Evolutionary conservation across 1,284 basidiomycete genomes (phyloP).

Genomic region (Moesziomyces parantarcticus): DNA sequence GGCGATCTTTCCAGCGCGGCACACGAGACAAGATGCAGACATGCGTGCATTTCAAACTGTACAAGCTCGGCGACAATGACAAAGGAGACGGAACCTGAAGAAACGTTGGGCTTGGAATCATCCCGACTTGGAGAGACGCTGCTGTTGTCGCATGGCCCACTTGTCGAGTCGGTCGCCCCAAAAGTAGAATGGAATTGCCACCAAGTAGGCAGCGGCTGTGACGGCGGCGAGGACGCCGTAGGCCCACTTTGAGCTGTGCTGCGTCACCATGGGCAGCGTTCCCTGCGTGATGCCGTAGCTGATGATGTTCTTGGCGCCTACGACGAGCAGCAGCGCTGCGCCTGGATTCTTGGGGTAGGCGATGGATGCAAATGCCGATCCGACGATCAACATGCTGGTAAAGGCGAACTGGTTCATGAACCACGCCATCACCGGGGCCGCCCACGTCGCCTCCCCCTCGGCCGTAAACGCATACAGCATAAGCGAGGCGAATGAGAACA

Average conservation of each 20-base stretch:
- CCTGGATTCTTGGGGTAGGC: constrained; percentile 8
- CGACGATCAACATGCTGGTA: constrained; percentile 3
- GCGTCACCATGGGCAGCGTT: constrained; percentile 2
- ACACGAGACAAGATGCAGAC: too few species aligned
- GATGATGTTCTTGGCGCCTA: constrained; percentile 9
- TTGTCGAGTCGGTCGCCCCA: constrained; percentile 4
- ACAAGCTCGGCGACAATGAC: too few species aligned
- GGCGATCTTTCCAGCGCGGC: too few species aligned
- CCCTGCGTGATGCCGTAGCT: constrained; percentile 10
- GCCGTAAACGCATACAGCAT: constrained; percentile 4
- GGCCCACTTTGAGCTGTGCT: constrained; percentile 5
- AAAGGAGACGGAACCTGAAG: too few species aligned
- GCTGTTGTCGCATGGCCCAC: constrained; percentile 8
- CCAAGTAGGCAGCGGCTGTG: not conserved
- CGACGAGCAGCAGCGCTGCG: constrained; percentile 2
- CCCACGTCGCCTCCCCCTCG: not conserved
- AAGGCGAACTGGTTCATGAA: constrained; percentile 5
- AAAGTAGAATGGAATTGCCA: constrained; percentile 7
- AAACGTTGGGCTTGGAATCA: not conserved
- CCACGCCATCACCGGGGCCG: constrained; percentile 1
- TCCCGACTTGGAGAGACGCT: not conserved
- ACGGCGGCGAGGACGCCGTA: constrained; percentile 2
- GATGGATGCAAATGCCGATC: constrained; percentile 1
- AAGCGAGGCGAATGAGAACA: not conserved
- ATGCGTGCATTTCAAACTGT: too few species aligned